A percentile compares a stretch with the other conserved stretches of the same genome.
Evolutionary conservation across 2,329 filamentous ascomycete species (phyloP).

Genomic region (Septoria petroselini): DNA sequence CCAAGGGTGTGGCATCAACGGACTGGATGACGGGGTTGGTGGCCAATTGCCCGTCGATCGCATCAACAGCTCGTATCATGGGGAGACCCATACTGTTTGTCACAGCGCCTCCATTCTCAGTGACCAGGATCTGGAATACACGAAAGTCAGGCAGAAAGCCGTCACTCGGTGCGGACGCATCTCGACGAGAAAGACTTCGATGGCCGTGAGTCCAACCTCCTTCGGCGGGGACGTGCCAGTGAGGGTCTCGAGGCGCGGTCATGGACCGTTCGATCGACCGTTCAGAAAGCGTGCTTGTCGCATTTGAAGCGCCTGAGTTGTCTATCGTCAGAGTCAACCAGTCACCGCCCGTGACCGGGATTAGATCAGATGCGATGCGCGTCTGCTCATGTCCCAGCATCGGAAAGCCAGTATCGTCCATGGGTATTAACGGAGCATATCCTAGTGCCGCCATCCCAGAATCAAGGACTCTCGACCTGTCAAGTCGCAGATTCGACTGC

Average conservation of each 20-base stretch:
- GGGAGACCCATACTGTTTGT: constrained; percentile 1
- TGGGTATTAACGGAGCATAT: background rate
- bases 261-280: background rate
- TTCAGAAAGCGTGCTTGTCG: background rate
- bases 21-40: background rate
- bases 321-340: background rate
- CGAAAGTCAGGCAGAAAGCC: too few species aligned
- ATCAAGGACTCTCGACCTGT: background rate
- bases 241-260: background rate
- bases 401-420: background rate
- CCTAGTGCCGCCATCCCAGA: background rate
- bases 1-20: background rate
- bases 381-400: constrained; percentile 3
- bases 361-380: background rate
- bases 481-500: background rate
- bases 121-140: background rate
- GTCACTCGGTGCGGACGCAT: background rate
- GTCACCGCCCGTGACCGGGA: background rate
- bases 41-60: background rate
- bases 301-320: background rate
- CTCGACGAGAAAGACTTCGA: background rate
- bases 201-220: background rate
- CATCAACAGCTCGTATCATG: background rate
- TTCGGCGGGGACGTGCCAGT: constrained; percentile 1
- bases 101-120: background rate